Evolutionary conservation across 2,329 filamentous ascomycete genomes (phyloP), one percentile per base, ranked within the genome.

Genomic region (Didymella exigua): DNA sequence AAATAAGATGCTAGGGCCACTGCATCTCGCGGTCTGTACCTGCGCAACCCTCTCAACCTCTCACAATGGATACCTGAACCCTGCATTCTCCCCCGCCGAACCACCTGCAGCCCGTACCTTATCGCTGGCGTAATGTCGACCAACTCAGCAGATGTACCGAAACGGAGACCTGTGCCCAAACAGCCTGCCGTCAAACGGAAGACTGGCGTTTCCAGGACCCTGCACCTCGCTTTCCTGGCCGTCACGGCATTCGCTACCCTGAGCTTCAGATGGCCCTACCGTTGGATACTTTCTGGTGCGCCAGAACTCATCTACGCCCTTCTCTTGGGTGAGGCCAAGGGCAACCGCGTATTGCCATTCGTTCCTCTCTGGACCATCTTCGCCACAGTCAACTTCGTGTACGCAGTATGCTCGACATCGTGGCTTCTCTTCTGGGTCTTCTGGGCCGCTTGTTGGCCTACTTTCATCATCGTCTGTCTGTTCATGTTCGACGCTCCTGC

Each of bases 341-440:
- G 67, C 6, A 58, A 73, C 38, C 75, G 80, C 13, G 71, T 82
- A 16, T 58, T 83, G 10, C 74, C 78, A 2, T 70, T 68, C 21
- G 64, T 80, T 24, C 78, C 79, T 2, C 60, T 82, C 2, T 82
- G 80, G 79, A 75, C 78, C 1, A 59, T 82, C 1, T 69, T 83
- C 45, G 67, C 77, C 2, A 77, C 76, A 0, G 58, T 82, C 23
- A 81, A 82, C 57, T 65, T 82, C 2, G 56, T 70, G 0, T 83
- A 82, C 61, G 74, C 76, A 2, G 68, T 83, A 10, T 76, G 73
- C 40, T 74, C 80, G 11, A 83, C 80, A 13, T 83, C 81, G 59
- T 83, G 81, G 81, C 75, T 83, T 1, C 71, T 84, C 0, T 78
- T 79, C 49, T 76, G 74, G 60, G 58, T 76, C 1, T 83, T 81